Evolutionary conservation across 768 basidiomycete species (phyloP).

Genomic region (Sarcodon aspratus): DNA sequence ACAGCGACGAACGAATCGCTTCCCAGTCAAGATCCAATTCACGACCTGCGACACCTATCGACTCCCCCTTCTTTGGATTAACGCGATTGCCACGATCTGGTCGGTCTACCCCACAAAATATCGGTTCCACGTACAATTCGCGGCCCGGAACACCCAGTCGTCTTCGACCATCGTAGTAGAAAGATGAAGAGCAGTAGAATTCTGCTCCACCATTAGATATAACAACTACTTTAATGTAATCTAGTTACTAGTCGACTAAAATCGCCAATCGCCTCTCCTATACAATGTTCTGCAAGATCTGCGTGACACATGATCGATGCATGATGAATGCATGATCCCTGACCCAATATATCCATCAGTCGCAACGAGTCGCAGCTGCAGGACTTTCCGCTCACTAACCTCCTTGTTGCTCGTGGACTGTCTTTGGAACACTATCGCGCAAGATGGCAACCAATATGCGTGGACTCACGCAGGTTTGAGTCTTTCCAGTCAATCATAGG

Average conservation of each 20-base stretch:
- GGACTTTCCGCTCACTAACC: no score
- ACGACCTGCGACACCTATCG: constrained; percentile 54
- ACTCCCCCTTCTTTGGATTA: constrained; percentile 33
- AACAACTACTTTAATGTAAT: no score
- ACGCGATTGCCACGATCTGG: constrained; percentile 38
- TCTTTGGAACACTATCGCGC: neutral
- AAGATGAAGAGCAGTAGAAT: neutral
- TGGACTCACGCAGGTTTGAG: constrained; percentile 74
- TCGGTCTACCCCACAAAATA: constrained; percentile 41
- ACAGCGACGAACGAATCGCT: constrained; percentile 51
- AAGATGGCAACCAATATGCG: constrained; percentile 86
- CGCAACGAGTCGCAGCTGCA: no score
- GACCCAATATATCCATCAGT: no score
- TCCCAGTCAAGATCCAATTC: constrained; percentile 50
- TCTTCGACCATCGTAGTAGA: constrained; percentile 26
- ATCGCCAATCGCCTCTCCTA: no score
- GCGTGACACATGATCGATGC: no score
- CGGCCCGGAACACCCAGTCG: constrained; percentile 58
- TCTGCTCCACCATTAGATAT: no score
- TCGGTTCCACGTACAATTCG: constrained; percentile 35
- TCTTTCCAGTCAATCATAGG: neutral
- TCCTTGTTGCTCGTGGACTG: no score
- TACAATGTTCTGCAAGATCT: no score
- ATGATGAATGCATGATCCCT: no score
- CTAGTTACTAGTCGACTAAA: no score